phyloP scores from a whole-genome alignment of 441 rosid genomes.

The Gossypium schwendimanii region DNA sequence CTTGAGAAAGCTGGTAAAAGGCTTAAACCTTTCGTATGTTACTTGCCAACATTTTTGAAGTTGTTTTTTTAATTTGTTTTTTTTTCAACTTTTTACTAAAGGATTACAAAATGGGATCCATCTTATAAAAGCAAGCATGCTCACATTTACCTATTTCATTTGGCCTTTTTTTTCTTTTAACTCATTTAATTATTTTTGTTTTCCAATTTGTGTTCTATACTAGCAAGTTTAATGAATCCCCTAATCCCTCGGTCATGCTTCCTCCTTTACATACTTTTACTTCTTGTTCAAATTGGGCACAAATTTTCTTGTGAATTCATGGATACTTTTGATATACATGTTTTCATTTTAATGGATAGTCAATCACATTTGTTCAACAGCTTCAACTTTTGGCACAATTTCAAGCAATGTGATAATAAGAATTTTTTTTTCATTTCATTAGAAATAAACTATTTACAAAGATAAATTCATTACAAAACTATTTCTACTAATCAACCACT shows the following conservation, averaged over 20 bases:
- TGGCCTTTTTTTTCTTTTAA: background rate
- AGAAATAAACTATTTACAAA: too few species aligned
- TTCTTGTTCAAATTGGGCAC: background rate
- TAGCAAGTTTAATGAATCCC: background rate
- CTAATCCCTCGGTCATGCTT: background rate
- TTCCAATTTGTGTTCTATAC: background rate
- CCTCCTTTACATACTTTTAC: background rate
- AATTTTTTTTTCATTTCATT: too few species aligned
- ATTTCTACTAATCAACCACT: too few species aligned
- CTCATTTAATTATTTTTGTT: background rate
- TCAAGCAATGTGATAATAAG: too few species aligned
- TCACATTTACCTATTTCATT: background rate
- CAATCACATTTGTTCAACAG: background rate
- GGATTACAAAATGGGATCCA: conserved; percentile 56
- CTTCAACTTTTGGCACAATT: background rate
- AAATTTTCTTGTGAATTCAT: background rate
- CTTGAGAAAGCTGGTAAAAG: conserved; percentile 74
- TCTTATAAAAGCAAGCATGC: conserved; percentile 65
- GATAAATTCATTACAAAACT: too few species aligned
- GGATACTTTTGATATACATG: background rate
- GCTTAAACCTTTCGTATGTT: conserved; percentile 3
- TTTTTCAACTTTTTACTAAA: conserved; percentile 10
- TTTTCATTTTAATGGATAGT: background rate
- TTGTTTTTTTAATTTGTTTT: background rate
- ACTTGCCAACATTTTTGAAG: background rate